Conservation (phyloP, 1,139 yeast species). For the Sugiyamaella pinicola region DNA sequence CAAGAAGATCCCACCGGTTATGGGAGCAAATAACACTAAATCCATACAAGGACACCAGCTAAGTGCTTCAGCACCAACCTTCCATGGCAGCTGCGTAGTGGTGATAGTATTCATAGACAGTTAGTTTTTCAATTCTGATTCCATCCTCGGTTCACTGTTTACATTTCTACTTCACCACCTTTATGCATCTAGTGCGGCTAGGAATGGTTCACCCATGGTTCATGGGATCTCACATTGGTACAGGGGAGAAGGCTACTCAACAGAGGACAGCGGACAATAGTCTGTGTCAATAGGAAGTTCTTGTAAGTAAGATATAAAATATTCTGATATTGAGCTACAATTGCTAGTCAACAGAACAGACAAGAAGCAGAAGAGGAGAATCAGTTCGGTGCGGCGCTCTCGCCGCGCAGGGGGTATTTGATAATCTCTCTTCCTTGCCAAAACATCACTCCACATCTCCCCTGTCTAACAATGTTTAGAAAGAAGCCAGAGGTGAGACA, state of each 20-base stretch:
- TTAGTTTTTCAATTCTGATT: not conserved
- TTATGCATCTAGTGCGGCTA: slow-evolving; percentile 1
- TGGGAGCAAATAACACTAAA: slow-evolving; percentile 50
- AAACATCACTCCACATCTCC: not conserved
- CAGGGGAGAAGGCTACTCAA: too few species aligned
- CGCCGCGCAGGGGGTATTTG: too few species aligned
- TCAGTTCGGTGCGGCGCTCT: too few species aligned
- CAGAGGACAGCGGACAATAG: too few species aligned
- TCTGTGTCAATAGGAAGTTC: too few species aligned
- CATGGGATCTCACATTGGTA: too few species aligned
- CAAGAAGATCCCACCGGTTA: slow-evolving; percentile 51
- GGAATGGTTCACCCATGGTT: too few species aligned
- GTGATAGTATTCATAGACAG: slow-evolving; percentile 7
- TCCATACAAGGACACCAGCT: slow-evolving; percentile 63
- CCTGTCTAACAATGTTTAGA: slow-evolving; percentile 53
- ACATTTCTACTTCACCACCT: slow-evolving; percentile 7
- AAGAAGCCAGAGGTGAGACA: slow-evolving; percentile 54
- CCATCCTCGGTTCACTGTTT: not conserved
- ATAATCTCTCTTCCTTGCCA: too few species aligned
- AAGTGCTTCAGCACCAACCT: slow-evolving; percentile 47
- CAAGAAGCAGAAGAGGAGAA: too few species aligned
- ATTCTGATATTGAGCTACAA: too few species aligned
- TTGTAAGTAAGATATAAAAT: too few species aligned
- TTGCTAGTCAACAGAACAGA: too few species aligned
- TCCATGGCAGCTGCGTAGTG: slow-evolving; percentile 32